Conservation (phyloP, 345 rosid genomes). For the Salix udensis region DNA sequence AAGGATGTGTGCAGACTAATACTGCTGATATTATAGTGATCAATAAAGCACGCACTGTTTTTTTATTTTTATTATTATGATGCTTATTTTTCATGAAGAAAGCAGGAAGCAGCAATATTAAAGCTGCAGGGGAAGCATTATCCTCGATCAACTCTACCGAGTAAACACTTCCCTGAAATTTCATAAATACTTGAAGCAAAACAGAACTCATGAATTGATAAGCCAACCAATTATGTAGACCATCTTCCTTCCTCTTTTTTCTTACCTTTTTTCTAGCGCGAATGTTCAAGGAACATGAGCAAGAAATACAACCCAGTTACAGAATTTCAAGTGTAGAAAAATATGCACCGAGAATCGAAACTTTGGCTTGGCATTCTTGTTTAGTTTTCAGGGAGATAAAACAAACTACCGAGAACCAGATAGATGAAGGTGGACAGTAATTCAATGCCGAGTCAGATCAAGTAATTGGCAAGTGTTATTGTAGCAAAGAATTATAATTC, state of each 20-base stretch:
- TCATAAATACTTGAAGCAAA: not conserved
- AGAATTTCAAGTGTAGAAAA: not conserved
- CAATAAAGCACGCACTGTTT: not conserved
- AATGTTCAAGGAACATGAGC: not conserved
- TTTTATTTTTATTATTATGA: not conserved
- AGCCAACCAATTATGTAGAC: not conserved
- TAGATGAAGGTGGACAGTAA: not conserved
- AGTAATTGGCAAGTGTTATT: not conserved
- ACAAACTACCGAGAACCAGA: not conserved
- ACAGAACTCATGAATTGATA: not conserved
- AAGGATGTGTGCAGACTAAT: not conserved
- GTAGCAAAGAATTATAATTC: not conserved
- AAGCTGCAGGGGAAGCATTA: not conserved
- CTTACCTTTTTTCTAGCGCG: not conserved
- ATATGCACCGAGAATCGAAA: not conserved
- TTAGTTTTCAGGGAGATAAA: not conserved
- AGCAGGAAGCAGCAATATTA: not conserved
- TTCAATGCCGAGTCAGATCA: not conserved
- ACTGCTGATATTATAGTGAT: not conserved
- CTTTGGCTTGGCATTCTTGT: not conserved
- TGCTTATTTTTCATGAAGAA: not conserved
- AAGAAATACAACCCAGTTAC: not conserved
- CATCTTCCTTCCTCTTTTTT: not conserved
- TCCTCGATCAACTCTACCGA: not conserved
- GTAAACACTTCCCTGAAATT: not conserved